Evolutionary conservation across 495 filamentous ascomycete genomes (phyloP).

Genomic region (Copromyces sp.): DNA sequence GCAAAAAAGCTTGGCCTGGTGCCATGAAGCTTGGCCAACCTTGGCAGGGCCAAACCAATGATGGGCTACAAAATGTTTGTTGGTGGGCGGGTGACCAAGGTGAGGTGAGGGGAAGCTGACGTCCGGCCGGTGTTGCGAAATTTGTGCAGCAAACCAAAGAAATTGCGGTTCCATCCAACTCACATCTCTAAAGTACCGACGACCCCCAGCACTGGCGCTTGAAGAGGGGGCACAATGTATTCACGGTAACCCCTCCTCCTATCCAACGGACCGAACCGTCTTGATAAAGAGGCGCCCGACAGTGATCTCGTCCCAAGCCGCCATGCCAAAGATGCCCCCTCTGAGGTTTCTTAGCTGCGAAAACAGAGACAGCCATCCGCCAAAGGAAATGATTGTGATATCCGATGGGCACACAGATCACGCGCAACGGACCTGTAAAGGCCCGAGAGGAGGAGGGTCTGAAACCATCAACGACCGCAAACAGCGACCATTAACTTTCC

Average conservation of each 20-base stretch:
- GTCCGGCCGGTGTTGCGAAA: neutral
- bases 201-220: neutral
- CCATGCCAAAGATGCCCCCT: neutral
- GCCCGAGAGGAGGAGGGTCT: neutral
- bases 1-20: constrained; percentile 14
- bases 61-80: neutral
- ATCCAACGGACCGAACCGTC: neutral
- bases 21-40: constrained; percentile 12
- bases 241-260: neutral
- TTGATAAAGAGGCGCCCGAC: neutral
- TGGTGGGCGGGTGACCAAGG: neutral
- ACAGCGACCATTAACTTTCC: neutral
- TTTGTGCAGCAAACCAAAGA: neutral
- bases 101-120: neutral
- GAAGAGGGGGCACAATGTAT: neutral
- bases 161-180: neutral
- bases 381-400: neutral
- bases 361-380: neutral
- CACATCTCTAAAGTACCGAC: neutral
- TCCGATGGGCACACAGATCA: neutral
- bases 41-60: constrained; percentile 2
- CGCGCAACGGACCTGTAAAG: neutral
- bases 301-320: neutral
- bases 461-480: neutral
- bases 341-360: neutral